Conservation (phyloP, 2,329 filamentous ascomycete genomes). For the Eutypella sp. region DNA sequence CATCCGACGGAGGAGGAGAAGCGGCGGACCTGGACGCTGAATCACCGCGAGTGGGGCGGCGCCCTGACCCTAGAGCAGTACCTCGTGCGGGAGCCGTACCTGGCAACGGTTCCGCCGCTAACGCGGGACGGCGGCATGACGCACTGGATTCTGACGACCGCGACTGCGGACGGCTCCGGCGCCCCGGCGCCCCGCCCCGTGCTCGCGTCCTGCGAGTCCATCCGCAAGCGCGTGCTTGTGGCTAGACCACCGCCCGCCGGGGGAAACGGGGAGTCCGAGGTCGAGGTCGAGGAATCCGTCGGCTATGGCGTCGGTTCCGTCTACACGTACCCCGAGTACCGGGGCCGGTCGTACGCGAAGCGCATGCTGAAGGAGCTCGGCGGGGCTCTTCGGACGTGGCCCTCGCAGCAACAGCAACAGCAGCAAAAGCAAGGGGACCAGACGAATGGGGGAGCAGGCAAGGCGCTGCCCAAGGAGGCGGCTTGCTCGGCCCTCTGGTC, state of each 20-base stretch:
- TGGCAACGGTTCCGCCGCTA: conserved; percentile 54
- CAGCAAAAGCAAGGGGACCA: not conserved
- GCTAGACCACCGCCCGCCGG: conserved; percentile 29
- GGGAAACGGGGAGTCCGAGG: conserved; percentile 17
- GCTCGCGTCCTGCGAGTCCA: conserved; percentile 59
- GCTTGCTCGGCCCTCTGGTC: conserved; percentile 79
- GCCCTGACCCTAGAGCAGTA: conserved; percentile 52
- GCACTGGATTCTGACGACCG: conserved; percentile 59
- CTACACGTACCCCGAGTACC: conserved; percentile 63
- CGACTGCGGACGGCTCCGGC: conserved; percentile 13
- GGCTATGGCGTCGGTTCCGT: conserved; percentile 76
- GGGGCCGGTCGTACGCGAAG: conserved; percentile 71
- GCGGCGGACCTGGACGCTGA: conserved; percentile 48
- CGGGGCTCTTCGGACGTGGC: conserved; percentile 32
- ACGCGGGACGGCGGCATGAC: conserved; percentile 54
- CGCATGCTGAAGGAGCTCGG: conserved; percentile 69
- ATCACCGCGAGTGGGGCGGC: conserved; percentile 54
- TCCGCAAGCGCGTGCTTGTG: conserved; percentile 54
- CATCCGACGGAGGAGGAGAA: conserved; percentile 55
- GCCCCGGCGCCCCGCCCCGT: conserved; percentile 40
- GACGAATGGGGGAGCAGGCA: conserved; percentile 7
- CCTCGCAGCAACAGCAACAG: conserved; percentile 15
- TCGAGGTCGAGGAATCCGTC: conserved; percentile 46
- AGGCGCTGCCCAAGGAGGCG: conserved; percentile 22
- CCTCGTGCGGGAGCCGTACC: conserved; percentile 52